Conservation (phyloP, 1,139 yeast species). For the Meyerozyma elateridarum region DNA sequence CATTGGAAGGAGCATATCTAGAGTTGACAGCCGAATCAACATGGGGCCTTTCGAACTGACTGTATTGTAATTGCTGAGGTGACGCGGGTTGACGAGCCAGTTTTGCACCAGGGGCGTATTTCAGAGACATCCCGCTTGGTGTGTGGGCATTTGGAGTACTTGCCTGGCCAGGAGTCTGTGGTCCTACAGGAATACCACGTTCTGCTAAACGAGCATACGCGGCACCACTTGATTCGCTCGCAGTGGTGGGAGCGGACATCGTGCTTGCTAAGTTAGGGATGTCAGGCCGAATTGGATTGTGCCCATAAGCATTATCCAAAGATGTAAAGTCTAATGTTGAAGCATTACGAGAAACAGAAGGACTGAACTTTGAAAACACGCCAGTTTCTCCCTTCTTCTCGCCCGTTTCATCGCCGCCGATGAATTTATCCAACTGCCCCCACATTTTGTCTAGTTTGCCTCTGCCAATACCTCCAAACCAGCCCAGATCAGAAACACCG, state of each 20-base stretch:
- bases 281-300: constrained; percentile 6
- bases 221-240: background rate
- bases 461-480: constrained; percentile 62
- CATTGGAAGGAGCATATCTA: constrained; percentile 26
- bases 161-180: too few relatives aligned
- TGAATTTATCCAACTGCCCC: constrained; percentile 87
- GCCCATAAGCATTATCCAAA: constrained; percentile 10
- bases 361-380: constrained; percentile 71
- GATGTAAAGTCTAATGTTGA: constrained; percentile 43
- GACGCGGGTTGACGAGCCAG: constrained; percentile 6
- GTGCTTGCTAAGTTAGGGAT: background rate
- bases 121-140: too few relatives aligned
- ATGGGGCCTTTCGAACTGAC: background rate
- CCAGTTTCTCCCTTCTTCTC: constrained; percentile 42
- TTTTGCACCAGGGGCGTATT: constrained; percentile 5
- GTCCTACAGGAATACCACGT: too few relatives aligned
- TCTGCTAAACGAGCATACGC: too few relatives aligned
- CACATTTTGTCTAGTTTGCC: constrained; percentile 82
- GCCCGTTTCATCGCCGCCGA: constrained; percentile 74
- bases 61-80: constrained; percentile 1
- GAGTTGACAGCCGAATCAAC: constrained; percentile 5
- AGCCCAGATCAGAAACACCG: constrained; percentile 40
- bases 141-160: constrained; percentile 1
- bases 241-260: constrained; percentile 8
- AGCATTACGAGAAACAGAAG: constrained; percentile 52